Evolutionary conservation across 306 rosid species (phyloP), one percentile per base, ranked within the genome.

Genomic region (Vicia faba): DNA sequence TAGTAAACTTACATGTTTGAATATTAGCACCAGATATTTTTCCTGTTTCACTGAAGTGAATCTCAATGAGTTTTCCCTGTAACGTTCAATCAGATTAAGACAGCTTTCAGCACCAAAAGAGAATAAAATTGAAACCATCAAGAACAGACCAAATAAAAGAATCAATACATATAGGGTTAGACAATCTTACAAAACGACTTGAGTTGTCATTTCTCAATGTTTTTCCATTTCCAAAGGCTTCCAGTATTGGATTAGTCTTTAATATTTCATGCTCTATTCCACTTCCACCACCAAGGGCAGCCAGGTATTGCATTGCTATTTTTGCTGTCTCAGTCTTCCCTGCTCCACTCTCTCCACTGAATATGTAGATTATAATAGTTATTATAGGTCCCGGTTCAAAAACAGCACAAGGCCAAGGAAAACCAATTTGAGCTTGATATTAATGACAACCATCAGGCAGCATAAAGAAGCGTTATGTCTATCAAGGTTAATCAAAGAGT

Each of bases 291-390:
- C 96, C 96, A 68, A 93, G 95, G 71, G 97, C 83, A 59, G 96
- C 99, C 83, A 93, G 75, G 80, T 93, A 93, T 55, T 93, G 99
- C 99, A 93, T 93, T 61, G 97, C 97, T 80, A 93, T 93, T 79
- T 93, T 93, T 54, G 97, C 96, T 6, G 99, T 93, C 87, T 90
- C 99, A 11, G 99, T 93, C 80, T 93, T 93, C 72, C 99, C 99
- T 4, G 99, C 99, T 74, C 99, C 99, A 83, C 99, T 93, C 84
- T 93, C 99, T 10, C 99, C 99, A 70, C 99, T 93, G 78, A 41
- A 60, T 67, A 78, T 58, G 64, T 29, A 72, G 38, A 60, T 25
- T 4, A 45, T 41, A 61, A 53, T 13, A 70, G 12, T 66, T 36
- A 79, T 16, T 54, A 46, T 40, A n/a, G 11, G 40, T 29, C 40